A percentile compares a stretch with the other conserved stretches of the same genome.
phyloP scores from a whole-genome alignment of 345 rosid species.

The Eucalyptus marginata region DNA sequence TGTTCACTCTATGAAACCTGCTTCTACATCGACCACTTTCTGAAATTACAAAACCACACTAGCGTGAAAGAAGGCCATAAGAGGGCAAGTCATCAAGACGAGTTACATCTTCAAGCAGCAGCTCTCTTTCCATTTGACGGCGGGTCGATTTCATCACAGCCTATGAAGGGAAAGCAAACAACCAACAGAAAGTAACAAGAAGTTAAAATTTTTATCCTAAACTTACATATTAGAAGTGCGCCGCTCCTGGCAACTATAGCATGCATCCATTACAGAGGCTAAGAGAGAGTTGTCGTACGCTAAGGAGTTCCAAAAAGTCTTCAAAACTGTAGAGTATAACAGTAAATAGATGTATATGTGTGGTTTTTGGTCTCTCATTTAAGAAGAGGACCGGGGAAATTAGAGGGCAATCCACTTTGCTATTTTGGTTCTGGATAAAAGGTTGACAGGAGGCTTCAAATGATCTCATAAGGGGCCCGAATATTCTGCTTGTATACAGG shows the following conservation, averaged over 20 bases:
- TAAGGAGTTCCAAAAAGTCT: background rate
- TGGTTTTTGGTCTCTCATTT: background rate
- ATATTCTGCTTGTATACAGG: background rate
- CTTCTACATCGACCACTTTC: conserved; percentile 5
- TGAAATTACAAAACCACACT: conserved; percentile 1
- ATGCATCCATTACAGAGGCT: background rate
- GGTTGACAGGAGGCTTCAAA: background rate
- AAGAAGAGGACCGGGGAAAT: background rate
- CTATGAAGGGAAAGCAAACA: conserved; percentile 3
- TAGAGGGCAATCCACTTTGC: background rate
- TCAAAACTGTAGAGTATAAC: background rate
- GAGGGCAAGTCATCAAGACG: conserved; percentile 85
- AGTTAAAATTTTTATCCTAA: background rate
- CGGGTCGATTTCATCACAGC: conserved; percentile 82
- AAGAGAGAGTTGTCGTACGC: background rate
- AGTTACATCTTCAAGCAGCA: conserved; percentile 54
- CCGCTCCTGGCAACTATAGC: background rate
- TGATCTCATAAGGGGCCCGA: background rate
- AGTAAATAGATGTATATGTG: background rate
- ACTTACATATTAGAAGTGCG: background rate
- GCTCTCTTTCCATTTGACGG: conserved; percentile 87
- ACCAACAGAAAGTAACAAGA: background rate
- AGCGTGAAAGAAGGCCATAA: conserved; percentile 45
- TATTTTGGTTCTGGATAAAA: background rate
- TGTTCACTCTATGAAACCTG: conserved; percentile 1